Base-by-base conservation (phyloP, 352 stramenopile species). In the Phytophthora pinifolia region DNA sequence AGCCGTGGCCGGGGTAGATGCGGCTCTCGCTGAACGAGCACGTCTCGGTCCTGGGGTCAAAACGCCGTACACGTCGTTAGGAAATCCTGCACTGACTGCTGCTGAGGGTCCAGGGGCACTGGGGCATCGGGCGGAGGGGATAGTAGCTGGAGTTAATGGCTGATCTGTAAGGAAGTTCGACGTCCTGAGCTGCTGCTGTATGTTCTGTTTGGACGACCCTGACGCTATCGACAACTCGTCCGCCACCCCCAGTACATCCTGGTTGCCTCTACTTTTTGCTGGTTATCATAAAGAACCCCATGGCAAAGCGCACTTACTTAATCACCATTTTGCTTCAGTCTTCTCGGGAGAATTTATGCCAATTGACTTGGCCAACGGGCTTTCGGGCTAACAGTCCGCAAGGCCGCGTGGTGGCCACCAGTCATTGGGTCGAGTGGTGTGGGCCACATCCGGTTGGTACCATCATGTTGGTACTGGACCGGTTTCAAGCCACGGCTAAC, bases 1-100 rank as follows among this genome's bases (percentile, higher is more conserved):
- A 98, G 70, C 97, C 97, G 87, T 99, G 98, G 76, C 97, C 97
- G 55, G 97, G 97, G 83, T 99, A 99, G 85, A 99, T 92, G 74
- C 85, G 83, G 70, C 69, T 69, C 60, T 95, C 85, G 76, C 81
- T 93, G 76, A 95, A 95, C 67, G 85, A 89, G 76, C 85, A 95
- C 63, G 83, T 90, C 84, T 94, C 83, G 73, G 85, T 95, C 83
- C 83, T 95, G 50, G 46, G 8, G 38, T 62, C 33, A 52, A 47
- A 47, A 72, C 13, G 37, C 25, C 47, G 25, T 38, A 66, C 43
- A 59, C n/a, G 54, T 57, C 46, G 46, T 62, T 63, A 60, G 47
- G 5, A n/a, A 42, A 27, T 53, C 45, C 22, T 27, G 22, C 3
- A 27, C 22, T 27, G 22, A 4, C 22, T 27, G 22, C 22, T 5